A percentile compares a stretch with the other conserved stretches of the same genome.
Evolutionary conservation across 2,329 filamentous ascomycete genomes (phyloP).

Genomic region (Phaeosphaeria sp.): DNA sequence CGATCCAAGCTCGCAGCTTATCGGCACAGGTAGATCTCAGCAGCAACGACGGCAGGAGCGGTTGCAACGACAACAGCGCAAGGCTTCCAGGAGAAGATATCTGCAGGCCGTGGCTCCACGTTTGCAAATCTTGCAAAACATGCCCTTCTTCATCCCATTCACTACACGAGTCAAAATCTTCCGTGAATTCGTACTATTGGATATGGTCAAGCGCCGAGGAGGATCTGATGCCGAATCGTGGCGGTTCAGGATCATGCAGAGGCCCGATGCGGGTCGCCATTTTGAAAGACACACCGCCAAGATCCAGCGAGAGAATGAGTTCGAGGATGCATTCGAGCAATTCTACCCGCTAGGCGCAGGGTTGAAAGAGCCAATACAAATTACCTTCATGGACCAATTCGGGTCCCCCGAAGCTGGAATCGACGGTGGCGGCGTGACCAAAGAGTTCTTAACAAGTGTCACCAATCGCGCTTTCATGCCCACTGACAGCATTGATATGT

Average conservation of each 20-base stretch:
- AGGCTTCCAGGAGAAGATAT: slow-evolving; percentile 71
- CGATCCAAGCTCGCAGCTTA: slow-evolving; percentile 44
- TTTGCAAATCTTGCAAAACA: slow-evolving; percentile 88
- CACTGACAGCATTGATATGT: slow-evolving; percentile 64
- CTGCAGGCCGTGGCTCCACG: slow-evolving; percentile 83
- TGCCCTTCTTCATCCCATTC: slow-evolving; percentile 97
- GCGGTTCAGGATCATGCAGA: slow-evolving; percentile 63
- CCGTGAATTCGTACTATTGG: slow-evolving; percentile 85
- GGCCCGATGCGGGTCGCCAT: slow-evolving; percentile 42
- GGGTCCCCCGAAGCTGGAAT: slow-evolving; percentile 88
- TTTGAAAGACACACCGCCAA: slow-evolving; percentile 69
- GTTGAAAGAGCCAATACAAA: slow-evolving; percentile 93
- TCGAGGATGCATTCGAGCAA: slow-evolving; percentile 82
- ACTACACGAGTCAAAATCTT: slow-evolving; percentile 91
- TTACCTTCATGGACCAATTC: slow-evolving; percentile 94
- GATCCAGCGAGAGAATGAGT: slow-evolving; percentile 79
- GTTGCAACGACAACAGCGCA: slow-evolving; percentile 68
- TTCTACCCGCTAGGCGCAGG: slow-evolving; percentile 83
- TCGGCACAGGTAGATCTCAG: slow-evolving; percentile 67
- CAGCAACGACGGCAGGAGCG: slow-evolving; percentile 68
- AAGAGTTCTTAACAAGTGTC: slow-evolving; percentile 91
- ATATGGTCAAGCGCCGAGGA: slow-evolving; percentile 77
- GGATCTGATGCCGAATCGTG: slow-evolving; percentile 75
- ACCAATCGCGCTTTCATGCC: slow-evolving; percentile 82
- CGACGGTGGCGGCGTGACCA: slow-evolving; percentile 95